Percentiles rank a stretch among this genome's conserved stretches.
Conservation (phyloP, 2,329 filamentous ascomycete genomes). For the Lecanicillium sp. region DNA sequence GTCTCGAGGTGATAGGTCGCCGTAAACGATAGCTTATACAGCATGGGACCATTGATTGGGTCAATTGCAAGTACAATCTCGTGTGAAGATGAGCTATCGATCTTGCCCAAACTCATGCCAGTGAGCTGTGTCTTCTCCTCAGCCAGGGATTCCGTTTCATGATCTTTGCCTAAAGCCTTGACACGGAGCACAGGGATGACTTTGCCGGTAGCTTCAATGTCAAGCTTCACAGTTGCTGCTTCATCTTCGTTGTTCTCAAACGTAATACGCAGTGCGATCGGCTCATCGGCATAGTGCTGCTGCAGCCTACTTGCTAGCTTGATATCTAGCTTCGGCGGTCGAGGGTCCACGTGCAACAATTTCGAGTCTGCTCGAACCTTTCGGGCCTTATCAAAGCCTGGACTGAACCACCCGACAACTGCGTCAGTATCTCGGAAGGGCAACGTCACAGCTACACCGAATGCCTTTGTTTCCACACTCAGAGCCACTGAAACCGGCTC, state of each 20-base stretch:
- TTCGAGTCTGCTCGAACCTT: slow-evolving; percentile 45
- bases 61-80: slow-evolving; percentile 43
- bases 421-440: slow-evolving; percentile 39
- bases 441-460: slow-evolving; percentile 62
- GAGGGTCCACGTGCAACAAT: slow-evolving; percentile 68
- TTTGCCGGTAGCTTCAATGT: slow-evolving; percentile 60
- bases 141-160: slow-evolving; percentile 26
- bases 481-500: slow-evolving; percentile 59
- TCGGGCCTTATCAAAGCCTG: slow-evolving; percentile 36
- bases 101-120: slow-evolving; percentile 39
- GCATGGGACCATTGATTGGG: slow-evolving; percentile 44
- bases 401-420: slow-evolving; percentile 45
- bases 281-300: slow-evolving; percentile 83
- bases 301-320: slow-evolving; percentile 53
- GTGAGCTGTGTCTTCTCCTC: slow-evolving; percentile 38
- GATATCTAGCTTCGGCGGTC: slow-evolving; percentile 87
- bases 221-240: slow-evolving; percentile 64
- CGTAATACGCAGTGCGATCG: slow-evolving; percentile 60
- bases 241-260: slow-evolving; percentile 80
- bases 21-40: slow-evolving; percentile 64
- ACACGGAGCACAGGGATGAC: slow-evolving; percentile 42
- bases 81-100: slow-evolving; percentile 39
- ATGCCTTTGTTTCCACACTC: slow-evolving; percentile 56
- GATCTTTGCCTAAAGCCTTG: slow-evolving; percentile 28
- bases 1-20: slow-evolving; percentile 73